phyloP scores from a whole-genome alignment of 1,139 yeast species.

The Suhomyces kunorum region DNA sequence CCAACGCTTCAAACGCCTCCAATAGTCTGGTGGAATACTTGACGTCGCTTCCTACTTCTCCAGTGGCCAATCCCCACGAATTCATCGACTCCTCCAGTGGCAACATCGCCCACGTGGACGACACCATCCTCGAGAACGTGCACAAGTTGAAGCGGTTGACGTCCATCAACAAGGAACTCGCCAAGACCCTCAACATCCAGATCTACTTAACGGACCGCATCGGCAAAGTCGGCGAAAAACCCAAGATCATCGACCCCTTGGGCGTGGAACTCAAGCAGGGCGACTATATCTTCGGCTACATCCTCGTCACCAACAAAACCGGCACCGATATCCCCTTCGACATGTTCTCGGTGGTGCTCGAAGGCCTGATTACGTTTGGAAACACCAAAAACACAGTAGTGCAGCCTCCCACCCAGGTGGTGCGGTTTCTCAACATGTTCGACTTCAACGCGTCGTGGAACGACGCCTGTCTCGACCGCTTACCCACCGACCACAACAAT shows the following conservation, averaged over 20 bases:
- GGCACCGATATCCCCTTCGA: slow-evolving; percentile 36
- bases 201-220: slow-evolving; percentile 34
- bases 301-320: slow-evolving; percentile 36
- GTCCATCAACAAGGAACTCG: slow-evolving; percentile 30
- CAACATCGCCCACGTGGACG: slow-evolving; percentile 25
- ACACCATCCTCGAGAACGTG: slow-evolving; percentile 38
- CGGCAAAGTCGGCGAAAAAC: slow-evolving; percentile 33
- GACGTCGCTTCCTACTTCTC: slow-evolving; percentile 24
- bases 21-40: slow-evolving; percentile 21
- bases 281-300: slow-evolving; percentile 42
- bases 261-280: slow-evolving; percentile 40
- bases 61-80: slow-evolving; percentile 17
- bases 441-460: slow-evolving; percentile 48
- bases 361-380: slow-evolving; percentile 35
- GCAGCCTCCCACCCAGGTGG: slow-evolving; percentile 21
- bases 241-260: slow-evolving; percentile 33
- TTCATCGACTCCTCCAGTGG: slow-evolving; percentile 6
- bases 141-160: slow-evolving; percentile 38
- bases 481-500: slow-evolving; percentile 30
- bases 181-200: slow-evolving; percentile 31
- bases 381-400: slow-evolving; percentile 20
- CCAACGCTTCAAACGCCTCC: slow-evolving; percentile 19
- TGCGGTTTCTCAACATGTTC: slow-evolving; percentile 39
- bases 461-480: slow-evolving; percentile 37
- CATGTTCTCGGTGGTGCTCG: slow-evolving; percentile 43